Conservation (phyloP, 2,329 filamentous ascomycete species). For the Nigrospora sphaerica region DNA sequence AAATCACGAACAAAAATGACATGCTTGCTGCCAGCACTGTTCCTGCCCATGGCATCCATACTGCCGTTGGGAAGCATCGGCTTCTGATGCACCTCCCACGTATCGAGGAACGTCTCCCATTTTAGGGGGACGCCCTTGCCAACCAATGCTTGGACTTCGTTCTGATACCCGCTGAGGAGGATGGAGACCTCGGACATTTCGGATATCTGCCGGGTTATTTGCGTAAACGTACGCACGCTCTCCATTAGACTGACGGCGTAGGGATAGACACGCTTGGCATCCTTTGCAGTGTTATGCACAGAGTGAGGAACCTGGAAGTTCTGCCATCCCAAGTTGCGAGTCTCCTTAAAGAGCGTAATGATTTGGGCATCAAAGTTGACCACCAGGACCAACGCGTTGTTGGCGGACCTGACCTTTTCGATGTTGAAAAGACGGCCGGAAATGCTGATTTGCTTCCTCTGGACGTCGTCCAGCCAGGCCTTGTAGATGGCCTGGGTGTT, state of each 20-base stretch:
- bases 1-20: slow-evolving; percentile 96
- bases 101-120: slow-evolving; percentile 98
- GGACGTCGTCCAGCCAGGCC: slow-evolving; percentile 88
- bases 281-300: slow-evolving; percentile 92
- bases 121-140: slow-evolving; percentile 81
- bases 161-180: slow-evolving; percentile 83
- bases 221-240: slow-evolving; percentile 86
- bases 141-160: slow-evolving; percentile 79
- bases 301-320: slow-evolving; percentile 91
- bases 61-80: slow-evolving; percentile 49
- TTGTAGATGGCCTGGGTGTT: slow-evolving; percentile 92
- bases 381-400: slow-evolving; percentile 77
- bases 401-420: slow-evolving; percentile 78
- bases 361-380: slow-evolving; percentile 98
- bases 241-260: slow-evolving; percentile 98
- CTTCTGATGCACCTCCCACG: slow-evolving; percentile 82
- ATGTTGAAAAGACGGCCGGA: slow-evolving; percentile 89
- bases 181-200: slow-evolving; percentile 84
- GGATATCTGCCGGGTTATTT: slow-evolving; percentile 77
- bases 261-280: slow-evolving; percentile 97
- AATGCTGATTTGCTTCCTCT: slow-evolving; percentile 82
- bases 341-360: slow-evolving; percentile 97
- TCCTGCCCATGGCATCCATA: slow-evolving; percentile 47
- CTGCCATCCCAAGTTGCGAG: slow-evolving; percentile 90
- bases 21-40: slow-evolving; percentile 78